Evolutionary conservation across 2,329 filamentous ascomycete genomes (phyloP), one percentile per base, ranked within the genome.

Genomic region (Aspergillaceae sp.): DNA sequence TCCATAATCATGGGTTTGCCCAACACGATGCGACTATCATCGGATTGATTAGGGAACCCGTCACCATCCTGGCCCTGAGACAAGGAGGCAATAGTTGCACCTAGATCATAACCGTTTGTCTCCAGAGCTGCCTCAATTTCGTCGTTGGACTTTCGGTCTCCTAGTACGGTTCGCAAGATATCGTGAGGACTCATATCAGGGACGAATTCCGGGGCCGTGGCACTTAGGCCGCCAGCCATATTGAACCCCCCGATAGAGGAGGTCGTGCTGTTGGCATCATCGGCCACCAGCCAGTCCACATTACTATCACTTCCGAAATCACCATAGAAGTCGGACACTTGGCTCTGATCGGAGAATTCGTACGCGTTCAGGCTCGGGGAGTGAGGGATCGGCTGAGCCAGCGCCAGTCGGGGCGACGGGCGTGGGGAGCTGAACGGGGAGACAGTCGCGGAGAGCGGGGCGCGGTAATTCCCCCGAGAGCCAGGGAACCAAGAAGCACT

Each of bases 171-270:
- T 51, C 92, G 86, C 46, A 98, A 76, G 80, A 98, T 97, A 63
- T 98, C 92, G 68, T 96, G 95, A 0, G 92, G 91, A 48, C 87
- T 94, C 91, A 98, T 97, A 61, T 97, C 90, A 47, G 82, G 80
- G 9, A 83, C 74, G 70, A 80, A 96, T 64, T 96, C 89, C 27
- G 90, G 85, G 4, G 87, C 87, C 9, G 84, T 84, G 38, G 84
- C 87, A 60, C 89, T 91, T 50, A 94, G 78, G 34, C 77, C 80
- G 56, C 55, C 66, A 7, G 64, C 55, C 5, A 82, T 84, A 59
- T 88, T 90, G 49, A 91, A 76, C 32, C 79, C 82, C 54, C 83
- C 88, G 10, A 84, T 75, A 27, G 89, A 95, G 27, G 87, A 83
- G 48, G 89, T 79, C 56, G 84, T 90, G 58, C 84, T 86, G 45